These are phyloP conservation scores for Vitis hybrid DNA, from an alignment of 177 flowering plant species.

Conservation along the genomic window DNA sequence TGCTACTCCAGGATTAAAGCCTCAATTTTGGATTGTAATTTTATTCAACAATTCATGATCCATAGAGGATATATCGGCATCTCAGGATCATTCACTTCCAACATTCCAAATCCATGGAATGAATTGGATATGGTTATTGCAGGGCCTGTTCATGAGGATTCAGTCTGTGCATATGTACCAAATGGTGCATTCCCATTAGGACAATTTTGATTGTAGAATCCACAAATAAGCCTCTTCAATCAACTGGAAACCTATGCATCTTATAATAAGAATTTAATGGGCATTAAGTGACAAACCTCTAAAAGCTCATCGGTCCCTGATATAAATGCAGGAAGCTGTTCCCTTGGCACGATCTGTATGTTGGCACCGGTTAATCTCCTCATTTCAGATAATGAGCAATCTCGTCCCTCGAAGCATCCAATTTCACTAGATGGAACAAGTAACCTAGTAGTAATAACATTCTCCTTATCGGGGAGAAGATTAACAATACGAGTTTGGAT, in stretches of 20 bases:
- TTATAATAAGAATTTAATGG: not conserved
- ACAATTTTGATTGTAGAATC: not conserved
- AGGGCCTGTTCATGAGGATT: not conserved
- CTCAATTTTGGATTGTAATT: too few relatives aligned
- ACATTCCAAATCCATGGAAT: not conserved
- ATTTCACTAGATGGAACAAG: constrained; percentile 75
- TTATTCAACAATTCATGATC: too few relatives aligned
- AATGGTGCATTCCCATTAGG: not conserved
- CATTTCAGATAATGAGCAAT: constrained; percentile 63
- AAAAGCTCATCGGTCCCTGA: constrained; percentile 67
- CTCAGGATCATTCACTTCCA: not conserved
- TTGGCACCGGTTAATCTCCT: constrained; percentile 65
- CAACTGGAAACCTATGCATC: not conserved
- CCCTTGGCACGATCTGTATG: constrained; percentile 67
- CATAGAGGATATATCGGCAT: not conserved
- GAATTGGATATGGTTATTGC: not conserved
- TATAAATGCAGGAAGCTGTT: constrained; percentile 56
- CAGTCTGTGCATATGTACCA: not conserved
- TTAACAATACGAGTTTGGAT: constrained; percentile 89
- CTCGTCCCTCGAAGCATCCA: constrained; percentile 68
- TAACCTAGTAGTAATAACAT: constrained; percentile 73
- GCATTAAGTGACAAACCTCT: constrained; percentile 55
- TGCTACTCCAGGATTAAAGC: too few relatives aligned
- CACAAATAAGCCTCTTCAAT: not conserved
- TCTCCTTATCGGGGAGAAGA: constrained; percentile 77